These are phyloP conservation scores for Metschnikowia similis DNA, from an alignment of 805 yeast genomes.

Conservation along the genomic window DNA sequence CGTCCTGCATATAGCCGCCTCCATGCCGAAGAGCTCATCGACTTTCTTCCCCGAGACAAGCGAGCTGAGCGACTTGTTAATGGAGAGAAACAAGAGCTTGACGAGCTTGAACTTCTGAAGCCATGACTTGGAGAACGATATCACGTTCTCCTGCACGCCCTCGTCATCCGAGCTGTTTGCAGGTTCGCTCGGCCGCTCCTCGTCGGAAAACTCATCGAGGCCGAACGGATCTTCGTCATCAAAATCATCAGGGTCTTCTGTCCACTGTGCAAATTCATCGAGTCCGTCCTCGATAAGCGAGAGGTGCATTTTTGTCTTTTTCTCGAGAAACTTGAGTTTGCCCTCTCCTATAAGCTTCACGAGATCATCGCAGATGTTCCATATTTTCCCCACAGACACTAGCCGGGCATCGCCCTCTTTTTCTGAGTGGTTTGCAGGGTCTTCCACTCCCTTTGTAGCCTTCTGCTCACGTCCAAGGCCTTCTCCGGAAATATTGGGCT, in stretches of 20 bases:
- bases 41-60: conserved; percentile 39
- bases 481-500: neutral
- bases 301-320: conserved; percentile 42
- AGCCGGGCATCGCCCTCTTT: conserved; percentile 39
- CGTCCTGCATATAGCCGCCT: conserved; percentile 38
- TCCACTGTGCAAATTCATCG: conserved; percentile 68
- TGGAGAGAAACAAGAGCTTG: conserved; percentile 53
- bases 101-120: conserved; percentile 50
- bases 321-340: conserved; percentile 48
- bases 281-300: conserved; percentile 55
- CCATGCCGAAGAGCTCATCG: conserved; percentile 44
- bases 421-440: neutral
- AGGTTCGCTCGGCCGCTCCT: conserved; percentile 13
- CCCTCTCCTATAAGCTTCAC: conserved; percentile 43
- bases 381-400: conserved; percentile 59
- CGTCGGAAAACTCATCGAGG: conserved; percentile 17
- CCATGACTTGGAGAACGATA: conserved; percentile 46
- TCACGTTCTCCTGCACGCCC: conserved; percentile 15
- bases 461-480: conserved; percentile 10
- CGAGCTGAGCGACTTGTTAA: conserved; percentile 54
- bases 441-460: conserved; percentile 16
- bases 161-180: conserved; percentile 4
- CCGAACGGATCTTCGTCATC: conserved; percentile 54
- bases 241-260: conserved; percentile 51
- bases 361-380: conserved; percentile 62